Conservation (phyloP, 192 early-diverging fungal species). For the Coemansia sp. region DNA sequence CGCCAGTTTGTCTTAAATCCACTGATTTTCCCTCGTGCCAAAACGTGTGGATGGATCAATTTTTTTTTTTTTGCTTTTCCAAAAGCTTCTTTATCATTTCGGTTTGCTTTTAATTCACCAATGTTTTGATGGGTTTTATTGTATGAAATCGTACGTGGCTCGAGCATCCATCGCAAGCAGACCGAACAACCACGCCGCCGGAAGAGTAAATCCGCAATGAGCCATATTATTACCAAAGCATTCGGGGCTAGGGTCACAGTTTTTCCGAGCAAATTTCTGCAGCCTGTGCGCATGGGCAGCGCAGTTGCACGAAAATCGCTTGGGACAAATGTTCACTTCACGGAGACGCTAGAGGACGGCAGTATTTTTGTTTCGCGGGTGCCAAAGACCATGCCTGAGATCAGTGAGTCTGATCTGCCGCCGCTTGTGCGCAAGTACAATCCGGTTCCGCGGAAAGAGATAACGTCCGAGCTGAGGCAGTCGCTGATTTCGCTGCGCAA, state of each 20-base stretch:
- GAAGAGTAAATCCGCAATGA: background rate
- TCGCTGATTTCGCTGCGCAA: conserved; percentile 38
- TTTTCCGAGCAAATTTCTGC: conserved; percentile 7
- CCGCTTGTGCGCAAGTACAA: conserved; percentile 32
- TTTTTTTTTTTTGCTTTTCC: background rate
- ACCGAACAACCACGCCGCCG: background rate
- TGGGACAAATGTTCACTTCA: conserved; percentile 49
- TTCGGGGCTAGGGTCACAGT: background rate
- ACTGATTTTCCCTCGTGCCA: too few species aligned
- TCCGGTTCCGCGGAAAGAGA: conserved; percentile 10
- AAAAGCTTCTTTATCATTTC: background rate
- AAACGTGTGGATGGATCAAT: background rate
- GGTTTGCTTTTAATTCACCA: too few species aligned
- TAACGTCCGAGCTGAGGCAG: conserved; percentile 36
- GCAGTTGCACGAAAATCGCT: conserved; percentile 44
- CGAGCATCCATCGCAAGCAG: background rate
- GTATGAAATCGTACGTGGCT: background rate
- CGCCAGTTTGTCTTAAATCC: too few species aligned
- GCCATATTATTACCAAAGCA: background rate
- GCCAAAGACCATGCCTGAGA: conserved; percentile 31
- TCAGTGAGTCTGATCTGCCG: conserved; percentile 51
- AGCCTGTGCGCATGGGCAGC: conserved; percentile 37
- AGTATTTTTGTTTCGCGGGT: conserved; percentile 55
- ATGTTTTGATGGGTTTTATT: too few species aligned
- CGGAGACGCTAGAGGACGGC: conserved; percentile 49